Evolutionary conservation across 495 filamentous ascomycete genomes (phyloP), one percentile per base, ranked within the genome.

Genomic region (Jackrogersella multiformis): DNA sequence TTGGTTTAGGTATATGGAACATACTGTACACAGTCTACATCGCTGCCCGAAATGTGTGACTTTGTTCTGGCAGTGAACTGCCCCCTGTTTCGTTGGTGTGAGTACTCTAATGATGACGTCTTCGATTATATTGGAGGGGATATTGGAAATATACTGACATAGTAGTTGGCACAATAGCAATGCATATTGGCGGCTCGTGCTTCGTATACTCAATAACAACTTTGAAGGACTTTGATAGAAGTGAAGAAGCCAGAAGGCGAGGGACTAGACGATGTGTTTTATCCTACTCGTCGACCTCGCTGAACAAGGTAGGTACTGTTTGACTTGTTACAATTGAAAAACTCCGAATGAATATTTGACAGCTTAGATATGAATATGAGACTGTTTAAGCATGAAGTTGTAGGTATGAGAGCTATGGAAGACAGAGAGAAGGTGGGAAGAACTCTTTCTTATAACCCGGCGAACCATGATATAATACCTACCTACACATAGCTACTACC

Each of bases 101-200:
- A 68, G 58, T 44, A 6, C 12, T 24, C 38, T 53, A 6, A 10
- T 26, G 23, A 21, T 34, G 39, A 9, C 39, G 13, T n/a, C 13
- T 8, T 41, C 41, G 7, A 2, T 5, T 35, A 26, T 10, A 4
- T 18, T 35, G 45, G 26, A 36, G 38, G 34, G 18, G 32, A 38
- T 1, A 48, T 16, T 9, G 10, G 8, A n/a, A 8, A 44, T 3
- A n/a, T 8, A 71, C 78, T 53, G 56, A 84, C 83, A 49, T 84
- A 85, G 73, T 82, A 84, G 66, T 84, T 85, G 24, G 82, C 78
- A 60, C 83, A 84, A 35, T 84, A 84, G 73, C 78, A 84, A 67
- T 69, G 56, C 73, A 79, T 80, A 24, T 70, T 79, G 16, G 55
- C 30, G 15, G 16, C 7, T 4, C 13, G 18, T 36, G n/a, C 9